phyloP scores from a whole-genome alignment of 2,329 filamentous ascomycete genomes.

The Fonsecaea multimorphosa region DNA sequence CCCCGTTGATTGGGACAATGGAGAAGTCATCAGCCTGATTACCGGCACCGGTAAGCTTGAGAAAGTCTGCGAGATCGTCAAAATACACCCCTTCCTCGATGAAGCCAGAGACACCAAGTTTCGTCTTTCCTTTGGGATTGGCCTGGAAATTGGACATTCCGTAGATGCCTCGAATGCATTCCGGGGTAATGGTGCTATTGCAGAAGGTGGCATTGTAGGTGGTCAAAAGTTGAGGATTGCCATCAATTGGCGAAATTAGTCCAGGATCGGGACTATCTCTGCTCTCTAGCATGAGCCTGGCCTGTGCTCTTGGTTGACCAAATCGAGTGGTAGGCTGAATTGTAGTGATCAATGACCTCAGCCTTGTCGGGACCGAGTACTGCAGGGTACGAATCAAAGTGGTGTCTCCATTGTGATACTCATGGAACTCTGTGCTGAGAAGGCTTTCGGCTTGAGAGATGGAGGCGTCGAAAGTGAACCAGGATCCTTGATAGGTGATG shows the following conservation, averaged over 20 bases:
- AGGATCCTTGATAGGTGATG: conserved; percentile 62
- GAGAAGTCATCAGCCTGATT: conserved; percentile 62
- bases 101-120: conserved; percentile 57
- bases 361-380: conserved; percentile 66
- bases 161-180: conserved; percentile 59
- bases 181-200: conserved; percentile 53
- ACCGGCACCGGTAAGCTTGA: conserved; percentile 61
- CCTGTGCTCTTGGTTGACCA: conserved; percentile 56
- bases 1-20: conserved; percentile 63
- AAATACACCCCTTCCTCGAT: conserved; percentile 60
- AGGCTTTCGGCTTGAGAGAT: conserved; percentile 61
- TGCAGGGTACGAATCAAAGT: conserved; percentile 61
- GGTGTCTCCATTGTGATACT: conserved; percentile 58
- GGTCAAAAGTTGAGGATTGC: conserved; percentile 21
- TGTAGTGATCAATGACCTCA: conserved; percentile 64
- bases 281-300: conserved; percentile 43
- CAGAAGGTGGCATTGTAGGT: conserved; percentile 45
- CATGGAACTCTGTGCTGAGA: conserved; percentile 63
- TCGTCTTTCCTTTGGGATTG: conserved; percentile 46
- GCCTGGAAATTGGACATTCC: conserved; percentile 50
- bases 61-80: conserved; percentile 63
- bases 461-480: conserved; percentile 65
- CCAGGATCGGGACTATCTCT: not conserved
- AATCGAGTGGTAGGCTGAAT: conserved; percentile 72
- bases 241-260: not conserved